These are phyloP conservation scores for Medicago ruthenica DNA, from an alignment of 306 rosid genomes.

Conservation along the genomic window DNA sequence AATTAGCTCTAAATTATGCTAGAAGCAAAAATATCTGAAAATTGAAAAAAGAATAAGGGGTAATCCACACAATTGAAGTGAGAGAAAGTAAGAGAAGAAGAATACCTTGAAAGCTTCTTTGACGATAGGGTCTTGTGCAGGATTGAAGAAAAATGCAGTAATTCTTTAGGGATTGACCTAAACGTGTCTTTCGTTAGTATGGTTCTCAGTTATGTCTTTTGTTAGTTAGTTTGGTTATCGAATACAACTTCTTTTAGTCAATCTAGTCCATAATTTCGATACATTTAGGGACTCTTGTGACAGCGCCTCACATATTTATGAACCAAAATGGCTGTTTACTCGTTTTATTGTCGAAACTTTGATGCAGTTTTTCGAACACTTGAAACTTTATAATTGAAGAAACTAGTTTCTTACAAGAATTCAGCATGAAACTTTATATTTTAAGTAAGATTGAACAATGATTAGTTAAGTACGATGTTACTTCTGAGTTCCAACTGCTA, in stretches of 20 bases:
- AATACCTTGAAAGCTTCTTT: conserved; percentile 75
- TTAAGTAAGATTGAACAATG: not conserved
- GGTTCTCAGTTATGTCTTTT: too few relatives aligned
- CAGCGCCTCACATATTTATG: not conserved
- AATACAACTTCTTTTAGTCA: not conserved
- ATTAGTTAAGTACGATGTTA: not conserved
- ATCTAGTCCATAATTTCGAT: not conserved
- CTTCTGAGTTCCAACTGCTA: conserved; percentile 15
- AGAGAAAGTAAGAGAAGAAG: too few relatives aligned
- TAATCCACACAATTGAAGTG: too few relatives aligned
- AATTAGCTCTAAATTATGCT: too few relatives aligned
- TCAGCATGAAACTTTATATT: conserved; percentile 24
- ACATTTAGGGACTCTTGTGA: not conserved
- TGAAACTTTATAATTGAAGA: conserved; percentile 2
- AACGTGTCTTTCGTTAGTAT: too few relatives aligned
- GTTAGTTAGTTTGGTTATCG: not conserved
- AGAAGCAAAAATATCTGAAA: not conserved
- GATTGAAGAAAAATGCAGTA: conserved; percentile 68
- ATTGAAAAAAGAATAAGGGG: too few relatives aligned
- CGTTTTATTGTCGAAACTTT: not conserved
- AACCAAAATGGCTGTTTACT: not conserved
- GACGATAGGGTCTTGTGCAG: conserved; percentile 67
- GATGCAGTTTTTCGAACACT: not conserved
- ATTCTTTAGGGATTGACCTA: conserved; percentile 24
- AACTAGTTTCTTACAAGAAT: conserved; percentile 22